These are phyloP conservation scores for Didymella sp. DNA, from an alignment of 2,329 filamentous ascomycete genomes.

Conservation along the genomic window DNA sequence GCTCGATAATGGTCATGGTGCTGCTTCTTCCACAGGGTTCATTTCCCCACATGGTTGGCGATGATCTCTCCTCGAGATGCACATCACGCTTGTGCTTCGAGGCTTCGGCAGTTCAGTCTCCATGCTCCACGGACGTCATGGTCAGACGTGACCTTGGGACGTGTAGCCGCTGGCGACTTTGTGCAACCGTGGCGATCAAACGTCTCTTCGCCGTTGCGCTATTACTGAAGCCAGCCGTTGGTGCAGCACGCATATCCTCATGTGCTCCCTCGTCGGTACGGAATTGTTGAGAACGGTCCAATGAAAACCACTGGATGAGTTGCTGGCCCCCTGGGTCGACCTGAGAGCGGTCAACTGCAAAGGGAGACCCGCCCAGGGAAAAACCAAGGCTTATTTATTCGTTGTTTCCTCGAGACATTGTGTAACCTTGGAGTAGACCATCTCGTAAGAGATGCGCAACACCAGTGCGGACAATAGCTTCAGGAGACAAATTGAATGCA, in stretches of 20 bases:
- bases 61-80: background rate
- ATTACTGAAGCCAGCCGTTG: background rate
- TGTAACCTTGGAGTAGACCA: constrained; percentile 19
- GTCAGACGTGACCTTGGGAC: background rate
- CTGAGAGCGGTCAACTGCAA: background rate
- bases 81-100: background rate
- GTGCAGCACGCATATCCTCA: background rate
- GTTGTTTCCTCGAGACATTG: constrained; percentile 15
- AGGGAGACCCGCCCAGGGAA: constrained; percentile 15
- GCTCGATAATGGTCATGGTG: background rate
- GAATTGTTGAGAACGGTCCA: background rate
- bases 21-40: background rate
- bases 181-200: background rate
- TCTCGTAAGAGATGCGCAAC: constrained; percentile 7
- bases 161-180: background rate
- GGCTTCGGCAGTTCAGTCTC: background rate
- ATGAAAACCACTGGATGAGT: background rate
- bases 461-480: background rate
- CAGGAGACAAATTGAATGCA: background rate
- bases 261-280: background rate
- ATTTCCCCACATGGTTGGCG: background rate
- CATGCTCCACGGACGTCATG: background rate
- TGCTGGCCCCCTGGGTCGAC: background rate
- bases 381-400: constrained; percentile 18
- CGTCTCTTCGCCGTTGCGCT: background rate